Conservation (phyloP, 1,284 basidiomycete species). For the Salmacisia buchloeana region DNA sequence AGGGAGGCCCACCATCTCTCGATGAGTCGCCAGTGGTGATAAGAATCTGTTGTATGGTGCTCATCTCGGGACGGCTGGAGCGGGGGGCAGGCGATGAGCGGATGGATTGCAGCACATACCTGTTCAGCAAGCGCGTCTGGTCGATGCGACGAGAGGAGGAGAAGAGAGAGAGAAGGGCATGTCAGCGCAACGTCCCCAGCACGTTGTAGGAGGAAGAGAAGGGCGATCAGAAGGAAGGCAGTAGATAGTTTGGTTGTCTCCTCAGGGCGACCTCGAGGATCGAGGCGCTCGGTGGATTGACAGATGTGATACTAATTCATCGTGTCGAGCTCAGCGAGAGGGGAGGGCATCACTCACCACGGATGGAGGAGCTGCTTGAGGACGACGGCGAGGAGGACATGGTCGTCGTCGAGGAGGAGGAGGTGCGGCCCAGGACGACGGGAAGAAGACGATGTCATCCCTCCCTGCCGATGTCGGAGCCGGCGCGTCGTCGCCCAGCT, state of each 20-base stretch:
- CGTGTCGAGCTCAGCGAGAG: background rate
- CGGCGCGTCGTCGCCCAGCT: too few species aligned
- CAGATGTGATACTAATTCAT: background rate
- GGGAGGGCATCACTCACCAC: background rate
- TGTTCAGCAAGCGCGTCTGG: background rate
- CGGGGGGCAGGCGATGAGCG: background rate
- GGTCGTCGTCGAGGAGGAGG: too few species aligned
- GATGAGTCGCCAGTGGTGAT: background rate
- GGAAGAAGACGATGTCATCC: too few species aligned
- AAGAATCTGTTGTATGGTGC: background rate
- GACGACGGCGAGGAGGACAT: too few species aligned
- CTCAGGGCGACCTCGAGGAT: background rate
- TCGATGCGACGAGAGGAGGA: background rate
- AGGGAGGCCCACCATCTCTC: background rate
- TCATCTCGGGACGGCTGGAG: background rate
- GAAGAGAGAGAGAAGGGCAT: background rate
- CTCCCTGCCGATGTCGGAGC: too few species aligned
- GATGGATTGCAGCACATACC: background rate
- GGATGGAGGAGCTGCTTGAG: background rate
- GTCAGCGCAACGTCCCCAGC: too few species aligned
- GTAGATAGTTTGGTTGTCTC: background rate
- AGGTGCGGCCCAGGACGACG: too few species aligned
- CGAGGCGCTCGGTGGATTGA: conserved; percentile 3
- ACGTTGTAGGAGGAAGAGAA: background rate
- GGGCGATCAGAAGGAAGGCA: background rate